Conservation (phyloP, 2,329 filamentous ascomycete species). For the Claviceps lovelessii region DNA sequence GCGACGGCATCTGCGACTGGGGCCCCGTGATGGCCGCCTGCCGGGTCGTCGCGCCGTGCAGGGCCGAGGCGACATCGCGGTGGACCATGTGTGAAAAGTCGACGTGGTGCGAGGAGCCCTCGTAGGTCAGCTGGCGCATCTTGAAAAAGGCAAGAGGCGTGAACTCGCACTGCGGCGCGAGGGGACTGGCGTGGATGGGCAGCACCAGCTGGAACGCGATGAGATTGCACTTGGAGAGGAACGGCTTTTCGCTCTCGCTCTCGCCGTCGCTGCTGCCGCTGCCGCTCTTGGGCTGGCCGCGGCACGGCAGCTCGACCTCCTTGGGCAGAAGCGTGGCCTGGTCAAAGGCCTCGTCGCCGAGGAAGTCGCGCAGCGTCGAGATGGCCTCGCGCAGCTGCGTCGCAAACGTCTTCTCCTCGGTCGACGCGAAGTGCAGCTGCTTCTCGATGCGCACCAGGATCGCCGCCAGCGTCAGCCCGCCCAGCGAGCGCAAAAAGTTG, state of each 20-base stretch:
- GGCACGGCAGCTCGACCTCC: constrained; percentile 27
- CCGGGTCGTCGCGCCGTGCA: constrained; percentile 7
- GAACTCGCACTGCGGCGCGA: constrained; percentile 40
- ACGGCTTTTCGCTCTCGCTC: too few relatives aligned
- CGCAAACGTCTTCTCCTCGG: constrained; percentile 30
- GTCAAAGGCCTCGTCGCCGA: constrained; percentile 31
- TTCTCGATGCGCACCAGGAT: constrained; percentile 19
- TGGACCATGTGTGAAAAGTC: constrained; percentile 47
- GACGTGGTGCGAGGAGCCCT: constrained; percentile 31
- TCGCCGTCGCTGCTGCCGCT: too few relatives aligned
- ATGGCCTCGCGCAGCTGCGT: constrained; percentile 29
- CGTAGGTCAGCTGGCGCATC: constrained; percentile 47
- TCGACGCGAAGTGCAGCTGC: constrained; percentile 21
- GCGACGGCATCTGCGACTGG: too few relatives aligned
- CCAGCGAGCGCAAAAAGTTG: constrained; percentile 37
- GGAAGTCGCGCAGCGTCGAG: constrained; percentile 24
- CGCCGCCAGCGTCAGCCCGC: constrained; percentile 25
- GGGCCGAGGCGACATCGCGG: constrained; percentile 37
- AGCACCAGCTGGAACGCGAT: constrained; percentile 47
- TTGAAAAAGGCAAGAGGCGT: constrained; percentile 52
- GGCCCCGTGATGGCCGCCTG: too few relatives aligned
- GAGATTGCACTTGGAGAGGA: constrained; percentile 17
- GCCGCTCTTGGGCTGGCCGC: constrained; percentile 6
- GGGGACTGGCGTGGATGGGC: constrained; percentile 41
- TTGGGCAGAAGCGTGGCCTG: constrained; percentile 30